Evolutionary conservation across 352 stramenopile species (phyloP).

Genomic region (Globisporangium cylindrosporum): DNA sequence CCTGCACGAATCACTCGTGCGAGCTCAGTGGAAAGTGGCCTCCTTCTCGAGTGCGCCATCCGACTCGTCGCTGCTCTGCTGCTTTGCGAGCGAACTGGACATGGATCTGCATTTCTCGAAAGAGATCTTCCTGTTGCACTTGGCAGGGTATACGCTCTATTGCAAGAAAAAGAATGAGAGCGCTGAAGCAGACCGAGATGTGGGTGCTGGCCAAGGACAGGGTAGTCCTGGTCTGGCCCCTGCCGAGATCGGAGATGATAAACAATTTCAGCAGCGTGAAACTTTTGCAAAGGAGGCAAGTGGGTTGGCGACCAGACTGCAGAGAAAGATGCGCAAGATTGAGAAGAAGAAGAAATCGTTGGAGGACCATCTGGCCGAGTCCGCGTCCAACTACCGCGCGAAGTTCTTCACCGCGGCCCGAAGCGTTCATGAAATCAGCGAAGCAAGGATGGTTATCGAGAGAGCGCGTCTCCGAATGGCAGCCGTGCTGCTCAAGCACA

Average conservation of each 20-base stretch:
- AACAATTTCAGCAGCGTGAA: background rate
- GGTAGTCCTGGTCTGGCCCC: background rate
- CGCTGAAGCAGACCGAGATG: conserved; percentile 1
- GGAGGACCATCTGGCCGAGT: conserved; percentile 30
- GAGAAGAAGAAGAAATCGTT: conserved; percentile 47
- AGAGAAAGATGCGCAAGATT: conserved; percentile 51
- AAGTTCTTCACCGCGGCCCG: conserved; percentile 21
- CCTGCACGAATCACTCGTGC: conserved; percentile 27
- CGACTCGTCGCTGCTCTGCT: conserved; percentile 31
- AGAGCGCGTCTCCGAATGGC: conserved; percentile 30
- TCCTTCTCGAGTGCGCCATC: background rate
- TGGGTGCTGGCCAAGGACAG: conserved; percentile 1
- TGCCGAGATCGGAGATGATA: background rate
- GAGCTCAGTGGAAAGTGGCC: conserved; percentile 23
- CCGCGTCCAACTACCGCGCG: conserved; percentile 25
- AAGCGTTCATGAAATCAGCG: conserved; percentile 28
- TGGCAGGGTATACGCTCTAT: conserved; percentile 18
- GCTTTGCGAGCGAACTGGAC: conserved; percentile 37
- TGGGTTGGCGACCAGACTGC: conserved; percentile 24
- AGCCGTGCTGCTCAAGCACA: conserved; percentile 34
- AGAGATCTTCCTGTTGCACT: conserved; percentile 38
- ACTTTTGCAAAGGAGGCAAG: conserved; percentile 20
- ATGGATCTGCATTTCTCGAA: conserved; percentile 50
- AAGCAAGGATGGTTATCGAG: conserved; percentile 34
- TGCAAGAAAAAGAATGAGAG: conserved; percentile 8